Base-by-base conservation (phyloP, 225 moss, liverwort and hornwort genomes). In the Pseudoscleropodium purum region DNA sequence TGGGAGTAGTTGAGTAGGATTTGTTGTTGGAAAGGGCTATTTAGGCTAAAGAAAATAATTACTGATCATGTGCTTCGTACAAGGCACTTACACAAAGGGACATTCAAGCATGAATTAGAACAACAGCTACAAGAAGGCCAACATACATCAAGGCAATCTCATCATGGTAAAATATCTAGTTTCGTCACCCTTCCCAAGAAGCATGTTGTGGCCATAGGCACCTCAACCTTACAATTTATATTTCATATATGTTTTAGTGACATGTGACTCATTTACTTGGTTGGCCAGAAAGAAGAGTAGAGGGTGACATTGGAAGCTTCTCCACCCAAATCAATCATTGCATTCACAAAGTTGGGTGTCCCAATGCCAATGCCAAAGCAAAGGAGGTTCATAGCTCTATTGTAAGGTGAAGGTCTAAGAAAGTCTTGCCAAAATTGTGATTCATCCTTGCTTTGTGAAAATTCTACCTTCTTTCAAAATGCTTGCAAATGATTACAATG, bases 241-340 rank as follows among this genome's bases (percentile, higher is more conserved):
- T n/a, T n/a, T n/a, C n/a, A n/a, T n/a, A n/a, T n/a, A 2, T 45
- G 3, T 17, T 74, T 2, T 0, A 2, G 2, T 0, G 0, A 26
- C 5, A 43, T 24, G 41, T 73, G 9, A 3, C 5, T 26, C 41
- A 15, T 26, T 43, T 73, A 1, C 15, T 43, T 0, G 3, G 8
- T 15, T 41, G 15, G 27, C 0, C 3, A 9, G 1, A 43, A 73
- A 43, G 3, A 73, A 73, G 16, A 27, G 1, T 3, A 26, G 27
- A 16, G 3, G 16, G 9, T 6, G 1, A 73, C 73, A 73, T 6
- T 8, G 1, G 3, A 26, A 73, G 27, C 9, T 4, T 43, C 16
- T 73, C 9, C 5, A 73, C 5, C 8, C 3, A 39, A 70, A 41
- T 72, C 24, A 70, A 24, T 39, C 1, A 0, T 23, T 39, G 13